Percentiles rank a stretch among this genome's conserved stretches.
These are phyloP conservation scores for Phytophthora pluvialis DNA, from an alignment of 352 stramenopile genomes.

Conservation along the genomic window DNA sequence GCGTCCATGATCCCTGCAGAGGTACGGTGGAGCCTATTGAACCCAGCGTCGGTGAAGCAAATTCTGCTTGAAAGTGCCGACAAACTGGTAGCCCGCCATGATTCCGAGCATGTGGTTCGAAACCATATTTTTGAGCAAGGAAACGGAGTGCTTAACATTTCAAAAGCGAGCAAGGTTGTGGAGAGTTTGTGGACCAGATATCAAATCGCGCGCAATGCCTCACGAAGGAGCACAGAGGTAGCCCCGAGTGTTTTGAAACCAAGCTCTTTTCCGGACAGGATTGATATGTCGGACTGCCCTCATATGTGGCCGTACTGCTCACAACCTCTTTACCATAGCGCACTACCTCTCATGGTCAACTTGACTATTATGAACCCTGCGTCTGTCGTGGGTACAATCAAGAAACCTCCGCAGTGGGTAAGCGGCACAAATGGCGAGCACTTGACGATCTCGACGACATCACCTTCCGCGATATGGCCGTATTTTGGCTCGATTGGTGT, in stretches of 20 bases:
- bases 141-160: constrained; percentile 75
- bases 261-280: constrained; percentile 64
- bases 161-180: constrained; percentile 54
- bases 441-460: constrained; percentile 56
- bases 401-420: constrained; percentile 59
- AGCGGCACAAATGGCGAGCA: constrained; percentile 53
- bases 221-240: constrained; percentile 5
- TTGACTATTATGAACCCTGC: constrained; percentile 83
- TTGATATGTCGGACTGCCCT: constrained; percentile 82
- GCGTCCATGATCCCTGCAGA: constrained; percentile 70
- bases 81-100: constrained; percentile 38
- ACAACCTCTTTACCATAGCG: constrained; percentile 78
- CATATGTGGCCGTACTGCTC: constrained; percentile 90
- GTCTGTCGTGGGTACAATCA: constrained; percentile 54
- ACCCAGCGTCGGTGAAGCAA: constrained; percentile 76
- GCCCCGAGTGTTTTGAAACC: constrained; percentile 31
- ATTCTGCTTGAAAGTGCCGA: constrained; percentile 68
- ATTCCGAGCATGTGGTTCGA: constrained; percentile 53
- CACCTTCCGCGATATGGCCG: constrained; percentile 61
- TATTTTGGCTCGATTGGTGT: constrained; percentile 77
- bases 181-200: constrained; percentile 46
- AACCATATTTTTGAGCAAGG: constrained; percentile 91
- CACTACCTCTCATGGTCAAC: constrained; percentile 81
- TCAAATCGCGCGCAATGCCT: constrained; percentile 28
- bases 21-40: constrained; percentile 61